Percentiles rank a stretch among this genome's conserved stretches.
These are phyloP conservation scores for Rhodocollybia butyracea DNA, from an alignment of 768 basidiomycete genomes.

Conservation along the genomic window DNA sequence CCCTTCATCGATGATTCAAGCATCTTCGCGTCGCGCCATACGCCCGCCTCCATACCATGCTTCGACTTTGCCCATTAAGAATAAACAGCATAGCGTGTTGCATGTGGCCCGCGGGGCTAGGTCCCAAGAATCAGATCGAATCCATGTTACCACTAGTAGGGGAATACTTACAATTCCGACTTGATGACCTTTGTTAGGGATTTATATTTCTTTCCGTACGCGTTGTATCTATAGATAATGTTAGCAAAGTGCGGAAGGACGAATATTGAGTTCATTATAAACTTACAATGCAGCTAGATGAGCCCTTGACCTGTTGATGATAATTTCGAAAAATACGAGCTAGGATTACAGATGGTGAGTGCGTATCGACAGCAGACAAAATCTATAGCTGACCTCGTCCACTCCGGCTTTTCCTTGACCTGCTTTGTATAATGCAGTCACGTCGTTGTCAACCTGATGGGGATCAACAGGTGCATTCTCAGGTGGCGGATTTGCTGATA, in stretches of 20 bases:
- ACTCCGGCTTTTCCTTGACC: conserved; percentile 33
- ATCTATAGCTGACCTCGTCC: conserved; percentile 16
- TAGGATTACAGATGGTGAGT: background rate
- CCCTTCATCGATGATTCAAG: conserved; percentile 33
- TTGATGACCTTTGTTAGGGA: conserved; percentile 9
- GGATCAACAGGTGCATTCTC: conserved; percentile 29
- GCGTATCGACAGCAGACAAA: background rate
- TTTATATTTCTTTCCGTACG: conserved; percentile 5
- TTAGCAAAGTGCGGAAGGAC: conserved; percentile 1
- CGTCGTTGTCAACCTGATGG: conserved; percentile 28
- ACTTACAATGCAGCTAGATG: conserved; percentile 24
- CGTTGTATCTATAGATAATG: conserved; percentile 7
- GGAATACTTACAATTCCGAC: conserved; percentile 9
- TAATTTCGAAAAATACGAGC: conserved; percentile 27
- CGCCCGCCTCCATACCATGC: conserved; percentile 24
- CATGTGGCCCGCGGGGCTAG: conserved; percentile 31
- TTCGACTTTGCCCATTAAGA: conserved; percentile 24
- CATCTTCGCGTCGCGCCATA: conserved; percentile 31
- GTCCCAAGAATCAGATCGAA: background rate
- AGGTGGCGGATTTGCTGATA: conserved; percentile 26
- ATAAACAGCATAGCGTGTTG: conserved; percentile 27
- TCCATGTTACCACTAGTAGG: background rate
- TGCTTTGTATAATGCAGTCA: conserved; percentile 27
- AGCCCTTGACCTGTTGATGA: conserved; percentile 27
- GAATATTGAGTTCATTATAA: background rate